These are phyloP conservation scores for Aspergillus transmontanensis DNA, from an alignment of 2,329 filamentous ascomycete genomes.

Conservation along the genomic window DNA sequence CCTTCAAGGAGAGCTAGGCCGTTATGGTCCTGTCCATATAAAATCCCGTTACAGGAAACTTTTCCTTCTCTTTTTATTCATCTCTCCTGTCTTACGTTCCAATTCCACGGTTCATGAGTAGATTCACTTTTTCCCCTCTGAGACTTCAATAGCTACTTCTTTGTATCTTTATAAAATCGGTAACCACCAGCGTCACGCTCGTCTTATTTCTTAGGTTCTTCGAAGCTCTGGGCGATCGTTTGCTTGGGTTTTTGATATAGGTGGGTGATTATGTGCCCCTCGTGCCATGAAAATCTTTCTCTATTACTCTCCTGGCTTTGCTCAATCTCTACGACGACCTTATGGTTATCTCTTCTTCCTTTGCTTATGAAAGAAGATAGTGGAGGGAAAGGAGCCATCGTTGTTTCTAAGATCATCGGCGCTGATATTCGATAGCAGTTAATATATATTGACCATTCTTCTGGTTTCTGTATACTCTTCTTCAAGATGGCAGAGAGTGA, in stretches of 20 bases:
- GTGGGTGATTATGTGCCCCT: background rate
- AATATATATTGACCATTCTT: background rate
- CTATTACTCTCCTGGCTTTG: background rate
- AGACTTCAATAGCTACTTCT: background rate
- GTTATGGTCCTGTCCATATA: background rate
- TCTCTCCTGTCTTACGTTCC: background rate
- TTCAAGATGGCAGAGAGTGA: conserved; percentile 25
- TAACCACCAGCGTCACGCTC: background rate
- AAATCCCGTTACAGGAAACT: background rate
- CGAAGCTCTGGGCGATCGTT: background rate
- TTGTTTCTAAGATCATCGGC: background rate
- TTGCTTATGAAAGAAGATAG: too few relatives aligned
- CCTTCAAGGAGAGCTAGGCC: background rate
- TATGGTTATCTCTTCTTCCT: background rate
- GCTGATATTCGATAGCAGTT: background rate
- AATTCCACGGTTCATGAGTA: background rate
- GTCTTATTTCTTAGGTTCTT: background rate
- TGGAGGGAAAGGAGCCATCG: background rate
- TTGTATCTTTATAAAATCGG: background rate
- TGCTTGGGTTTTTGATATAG: background rate
- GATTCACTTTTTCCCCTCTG: background rate
- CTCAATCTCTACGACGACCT: background rate
- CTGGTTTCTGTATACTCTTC: background rate
- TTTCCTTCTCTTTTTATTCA: background rate
- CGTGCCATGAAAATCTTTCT: background rate